Base-by-base conservation (phyloP, 1,284 basidiomycete species). In the Naganishia sp. region DNA sequence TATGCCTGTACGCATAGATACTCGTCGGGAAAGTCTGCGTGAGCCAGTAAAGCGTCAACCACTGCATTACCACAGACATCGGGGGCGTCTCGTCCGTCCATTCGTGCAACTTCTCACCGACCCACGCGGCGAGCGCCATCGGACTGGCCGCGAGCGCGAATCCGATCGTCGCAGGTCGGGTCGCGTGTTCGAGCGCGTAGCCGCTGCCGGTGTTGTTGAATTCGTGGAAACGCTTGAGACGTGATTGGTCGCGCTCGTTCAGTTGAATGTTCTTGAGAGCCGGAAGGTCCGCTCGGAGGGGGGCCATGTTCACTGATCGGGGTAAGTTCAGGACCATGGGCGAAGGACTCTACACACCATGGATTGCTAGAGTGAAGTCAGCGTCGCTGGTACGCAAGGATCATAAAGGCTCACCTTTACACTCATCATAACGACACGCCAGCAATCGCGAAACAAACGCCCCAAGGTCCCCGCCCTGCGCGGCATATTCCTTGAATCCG, bases 1-100 rank as follows among this genome's bases (percentile, higher is more conserved):
- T 67, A 43, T 78, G 75, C 9, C 81, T 74, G 67, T 83, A 83
- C 18, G 79, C 74, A 65, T 79, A 82, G 63, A 82, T 72, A 7
- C 79, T 79, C 0, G 78, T 75, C 0, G 80, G 73, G 68, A 76
- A 79, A 2, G 78, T 78, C 53, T 77, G 73, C 4, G 80, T 80
- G 25, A 77, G 70, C 74, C 78, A 82, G 74, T 80, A 82, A 32
- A 82, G 69, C 7, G 77, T 76, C 28, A 78, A 69, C 50, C 75
- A 76, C 17, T 76, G 73, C 51, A 80, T 73, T 28, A 80, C 74
- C 2, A 71, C 72, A 32, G 73, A 67, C 39, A 71, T 17, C 13
- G 70, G 46, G 1, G 72, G 77, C 15, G 69, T 70, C 11, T 71
- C 66, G 63, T 81, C 78, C 6, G 77, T 77, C 80, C 80, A 81